Percentiles rank a stretch among this genome's conserved stretches.
phyloP scores from a whole-genome alignment of 306 rosid genomes.

The Prunus mume region DNA sequence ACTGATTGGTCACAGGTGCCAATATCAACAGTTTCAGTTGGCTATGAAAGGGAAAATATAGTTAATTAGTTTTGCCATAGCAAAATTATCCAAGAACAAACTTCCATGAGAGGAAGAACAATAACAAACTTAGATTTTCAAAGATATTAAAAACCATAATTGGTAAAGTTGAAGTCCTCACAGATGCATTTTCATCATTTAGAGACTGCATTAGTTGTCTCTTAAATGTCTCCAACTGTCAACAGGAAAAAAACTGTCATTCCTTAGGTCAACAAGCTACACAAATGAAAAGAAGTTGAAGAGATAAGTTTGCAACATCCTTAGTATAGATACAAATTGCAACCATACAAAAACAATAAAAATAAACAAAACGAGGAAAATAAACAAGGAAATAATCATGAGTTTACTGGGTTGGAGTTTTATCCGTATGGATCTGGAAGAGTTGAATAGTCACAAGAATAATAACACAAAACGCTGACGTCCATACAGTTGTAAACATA shows the following conservation, averaged over 20 bases:
- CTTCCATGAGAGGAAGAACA: conserved; percentile 4
- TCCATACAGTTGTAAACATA: background rate
- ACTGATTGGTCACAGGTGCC: conserved; percentile 86
- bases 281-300: background rate
- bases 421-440: background rate
- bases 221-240: conserved; percentile 88
- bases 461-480: too few relatives aligned
- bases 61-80: background rate
- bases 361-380: background rate
- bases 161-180: conserved; percentile 41
- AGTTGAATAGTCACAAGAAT: background rate
- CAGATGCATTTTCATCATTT: conserved; percentile 73
- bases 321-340: background rate
- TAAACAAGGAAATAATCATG: background rate
- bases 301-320: background rate
- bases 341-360: background rate
- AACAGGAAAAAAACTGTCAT: conserved; percentile 16
- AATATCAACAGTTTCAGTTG: conserved; percentile 82
- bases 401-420: background rate
- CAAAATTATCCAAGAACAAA: background rate
- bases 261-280: background rate
- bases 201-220: conserved; percentile 90
- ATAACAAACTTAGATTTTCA: conserved; percentile 9
- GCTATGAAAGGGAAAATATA: conserved; percentile 36
- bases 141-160: conserved; percentile 6